Evolutionary conservation across 805 yeast genomes (phyloP).

Genomic region (Groenewaldozyma tartarivorans): DNA sequence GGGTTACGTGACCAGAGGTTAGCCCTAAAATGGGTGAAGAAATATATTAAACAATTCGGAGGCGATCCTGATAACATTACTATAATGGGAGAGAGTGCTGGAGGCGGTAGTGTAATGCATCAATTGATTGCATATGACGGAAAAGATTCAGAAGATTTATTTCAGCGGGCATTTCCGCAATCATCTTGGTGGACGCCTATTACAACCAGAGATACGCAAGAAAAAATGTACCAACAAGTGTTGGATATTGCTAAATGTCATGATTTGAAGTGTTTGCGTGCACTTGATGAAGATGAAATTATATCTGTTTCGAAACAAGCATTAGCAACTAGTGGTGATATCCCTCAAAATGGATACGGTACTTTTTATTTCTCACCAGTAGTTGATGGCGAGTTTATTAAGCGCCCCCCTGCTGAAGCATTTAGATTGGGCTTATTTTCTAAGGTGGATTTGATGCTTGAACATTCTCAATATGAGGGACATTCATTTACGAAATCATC

Average conservation of each 20-base stretch:
- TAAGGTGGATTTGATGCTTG: slow-evolving; percentile 10
- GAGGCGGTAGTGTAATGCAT: slow-evolving; percentile 18
- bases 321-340: neutral
- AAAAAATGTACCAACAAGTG: slow-evolving; percentile 5
- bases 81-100: slow-evolving; percentile 31
- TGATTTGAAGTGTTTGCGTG: slow-evolving; percentile 9
- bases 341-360: slow-evolving; percentile 12
- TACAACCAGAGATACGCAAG: slow-evolving; percentile 7
- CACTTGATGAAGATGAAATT: slow-evolving; percentile 3
- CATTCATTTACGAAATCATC: slow-evolving; percentile 4
- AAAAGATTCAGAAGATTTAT: slow-evolving; percentile 4
- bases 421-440: slow-evolving; percentile 8
- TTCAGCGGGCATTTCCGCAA: slow-evolving; percentile 9
- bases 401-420: slow-evolving; percentile 3
- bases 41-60: slow-evolving; percentile 28
- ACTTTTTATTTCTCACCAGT: slow-evolving; percentile 11
- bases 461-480: slow-evolving; percentile 8
- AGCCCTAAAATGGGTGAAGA: slow-evolving; percentile 30
- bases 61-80: slow-evolving; percentile 29
- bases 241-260: slow-evolving; percentile 7
- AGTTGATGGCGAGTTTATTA: slow-evolving; percentile 11
- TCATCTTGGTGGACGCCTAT: slow-evolving; percentile 14
- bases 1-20: slow-evolving; percentile 30
- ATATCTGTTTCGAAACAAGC: neutral
- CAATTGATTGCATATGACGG: slow-evolving; percentile 14